phyloP scores from a whole-genome alignment of 2,329 filamentous ascomycete species.

The Hymenoscyphus albidus region DNA sequence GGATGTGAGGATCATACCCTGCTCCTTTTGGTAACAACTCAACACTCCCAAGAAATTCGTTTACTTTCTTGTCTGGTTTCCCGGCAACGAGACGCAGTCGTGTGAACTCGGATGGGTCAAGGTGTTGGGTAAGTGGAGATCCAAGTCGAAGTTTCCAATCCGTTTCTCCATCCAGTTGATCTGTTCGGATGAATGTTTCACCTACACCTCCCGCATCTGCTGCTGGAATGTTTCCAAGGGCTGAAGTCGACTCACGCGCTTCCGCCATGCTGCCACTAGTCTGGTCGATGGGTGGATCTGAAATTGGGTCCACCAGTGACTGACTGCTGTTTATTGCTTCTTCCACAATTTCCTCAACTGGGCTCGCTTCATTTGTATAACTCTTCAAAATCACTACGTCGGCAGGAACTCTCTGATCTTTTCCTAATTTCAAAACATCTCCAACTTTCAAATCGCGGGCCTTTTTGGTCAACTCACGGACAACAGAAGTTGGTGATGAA shows the following conservation, averaged over 20 bases:
- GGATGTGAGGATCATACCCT: slow-evolving; percentile 45
- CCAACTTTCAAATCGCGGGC: slow-evolving; percentile 89
- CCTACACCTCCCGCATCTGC: slow-evolving; percentile 44
- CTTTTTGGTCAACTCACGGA: slow-evolving; percentile 70
- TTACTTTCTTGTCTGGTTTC: slow-evolving; percentile 89
- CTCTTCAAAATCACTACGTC: slow-evolving; percentile 93
- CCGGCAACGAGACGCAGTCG: slow-evolving; percentile 72
- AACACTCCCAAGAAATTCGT: slow-evolving; percentile 89
- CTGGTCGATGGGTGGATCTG: slow-evolving; percentile 31
- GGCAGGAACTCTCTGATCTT: slow-evolving; percentile 89
- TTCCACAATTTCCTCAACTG: slow-evolving; percentile 18
- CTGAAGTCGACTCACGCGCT: slow-evolving; percentile 25
- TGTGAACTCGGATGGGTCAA: slow-evolving; percentile 68
- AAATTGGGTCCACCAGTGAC: slow-evolving; percentile 32
- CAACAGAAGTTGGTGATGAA: slow-evolving; percentile 44
- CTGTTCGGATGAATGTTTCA: slow-evolving; percentile 95
- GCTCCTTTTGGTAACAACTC: slow-evolving; percentile 61
- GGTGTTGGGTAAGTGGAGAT: slow-evolving; percentile 77
- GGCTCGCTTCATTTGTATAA: slow-evolving; percentile 53
- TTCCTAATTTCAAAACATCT: slow-evolving; percentile 87
- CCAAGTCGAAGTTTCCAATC: slow-evolving; percentile 96
- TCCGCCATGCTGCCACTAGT: slow-evolving; percentile 21
- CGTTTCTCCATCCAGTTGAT: slow-evolving; percentile 95
- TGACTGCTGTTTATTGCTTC: slow-evolving; percentile 17
- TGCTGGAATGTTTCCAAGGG: slow-evolving; percentile 28